Conservation (phyloP, 2,329 filamentous ascomycete genomes). For the Nakataea oryzae region DNA sequence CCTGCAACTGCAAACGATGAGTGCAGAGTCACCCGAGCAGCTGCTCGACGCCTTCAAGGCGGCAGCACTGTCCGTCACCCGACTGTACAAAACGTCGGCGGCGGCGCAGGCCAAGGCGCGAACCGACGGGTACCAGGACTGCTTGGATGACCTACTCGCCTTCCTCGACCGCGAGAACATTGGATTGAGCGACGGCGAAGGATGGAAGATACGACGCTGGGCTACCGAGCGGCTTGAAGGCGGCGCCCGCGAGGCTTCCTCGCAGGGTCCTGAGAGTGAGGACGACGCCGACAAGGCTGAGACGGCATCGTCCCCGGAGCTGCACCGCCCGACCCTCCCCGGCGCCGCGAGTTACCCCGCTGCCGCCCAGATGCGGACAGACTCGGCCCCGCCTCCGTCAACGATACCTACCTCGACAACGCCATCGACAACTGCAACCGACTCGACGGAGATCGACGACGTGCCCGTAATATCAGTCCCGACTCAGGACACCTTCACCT, state of each 20-base stretch:
- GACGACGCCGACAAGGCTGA: slow-evolving; percentile 59
- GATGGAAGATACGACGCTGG: slow-evolving; percentile 50
- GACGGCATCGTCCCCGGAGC: slow-evolving; percentile 45
- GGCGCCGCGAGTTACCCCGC: not conserved
- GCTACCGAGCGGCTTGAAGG: slow-evolving; percentile 61
- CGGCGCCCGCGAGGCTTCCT: slow-evolving; percentile 32
- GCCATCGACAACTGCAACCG: slow-evolving; percentile 1
- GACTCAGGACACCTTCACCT: slow-evolving; percentile 55
- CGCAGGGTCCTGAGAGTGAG: slow-evolving; percentile 20
- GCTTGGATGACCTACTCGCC: slow-evolving; percentile 75
- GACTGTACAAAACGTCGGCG: slow-evolving; percentile 87
- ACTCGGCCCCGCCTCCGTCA: slow-evolving; percentile 20
- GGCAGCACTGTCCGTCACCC: slow-evolving; percentile 87
- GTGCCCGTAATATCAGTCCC: slow-evolving; percentile 33
- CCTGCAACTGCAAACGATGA: slow-evolving; percentile 12
- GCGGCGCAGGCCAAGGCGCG: slow-evolving; percentile 66
- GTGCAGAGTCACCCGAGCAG: slow-evolving; percentile 42
- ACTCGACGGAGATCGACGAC: slow-evolving; percentile 11
- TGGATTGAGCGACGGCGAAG: slow-evolving; percentile 71
- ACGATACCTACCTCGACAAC: slow-evolving; percentile 9
- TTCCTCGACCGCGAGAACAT: slow-evolving; percentile 78
- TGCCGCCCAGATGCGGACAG: slow-evolving; percentile 21
- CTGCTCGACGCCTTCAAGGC: slow-evolving; percentile 85
- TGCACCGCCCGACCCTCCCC: slow-evolving; percentile 32
- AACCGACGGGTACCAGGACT: slow-evolving; percentile 83